phyloP scores from a whole-genome alignment of 2,329 filamentous ascomycete species.

The Ambrosiella cleistominuta region DNA sequence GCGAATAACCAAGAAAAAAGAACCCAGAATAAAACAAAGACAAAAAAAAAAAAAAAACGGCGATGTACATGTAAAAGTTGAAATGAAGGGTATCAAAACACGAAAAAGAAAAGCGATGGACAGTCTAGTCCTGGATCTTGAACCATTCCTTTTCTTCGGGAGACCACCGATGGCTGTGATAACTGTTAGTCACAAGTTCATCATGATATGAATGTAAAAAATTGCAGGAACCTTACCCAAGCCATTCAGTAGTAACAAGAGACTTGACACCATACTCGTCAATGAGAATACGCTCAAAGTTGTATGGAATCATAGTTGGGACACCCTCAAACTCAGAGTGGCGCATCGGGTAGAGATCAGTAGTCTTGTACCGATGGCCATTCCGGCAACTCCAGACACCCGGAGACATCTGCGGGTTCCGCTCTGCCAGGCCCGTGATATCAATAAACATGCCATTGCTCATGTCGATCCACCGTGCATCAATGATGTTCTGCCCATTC shows the following conservation, averaged over 20 bases:
- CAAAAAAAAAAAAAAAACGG: slow-evolving; percentile 1
- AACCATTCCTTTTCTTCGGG: slow-evolving; percentile 42
- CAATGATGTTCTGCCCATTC: slow-evolving; percentile 62
- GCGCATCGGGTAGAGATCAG: slow-evolving; percentile 62
- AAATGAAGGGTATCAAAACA: not conserved
- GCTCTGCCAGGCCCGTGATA: slow-evolving; percentile 59
- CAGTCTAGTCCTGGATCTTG: slow-evolving; percentile 20
- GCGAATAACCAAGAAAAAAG: not conserved
- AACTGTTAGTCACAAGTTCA: slow-evolving; percentile 2
- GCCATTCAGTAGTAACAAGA: slow-evolving; percentile 40
- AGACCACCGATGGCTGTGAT: slow-evolving; percentile 40
- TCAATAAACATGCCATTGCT: slow-evolving; percentile 65
- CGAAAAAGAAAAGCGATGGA: not conserved
- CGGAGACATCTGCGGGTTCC: slow-evolving; percentile 38
- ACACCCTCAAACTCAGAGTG: slow-evolving; percentile 60
- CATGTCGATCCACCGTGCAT: slow-evolving; percentile 67
- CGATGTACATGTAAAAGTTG: not conserved
- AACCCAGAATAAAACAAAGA: not conserved
- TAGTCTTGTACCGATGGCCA: slow-evolving; percentile 49
- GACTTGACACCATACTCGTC: slow-evolving; percentile 49
- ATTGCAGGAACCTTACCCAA: slow-evolving; percentile 32
- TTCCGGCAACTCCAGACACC: slow-evolving; percentile 69
- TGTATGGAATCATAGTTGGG: slow-evolving; percentile 49
- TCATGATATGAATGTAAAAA: not conserved
- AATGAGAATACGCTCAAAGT: slow-evolving; percentile 45